Evolutionary conservation across 192 early-diverging fungal genomes (phyloP).

Genomic region (Rhizophlyctis rosea): DNA sequence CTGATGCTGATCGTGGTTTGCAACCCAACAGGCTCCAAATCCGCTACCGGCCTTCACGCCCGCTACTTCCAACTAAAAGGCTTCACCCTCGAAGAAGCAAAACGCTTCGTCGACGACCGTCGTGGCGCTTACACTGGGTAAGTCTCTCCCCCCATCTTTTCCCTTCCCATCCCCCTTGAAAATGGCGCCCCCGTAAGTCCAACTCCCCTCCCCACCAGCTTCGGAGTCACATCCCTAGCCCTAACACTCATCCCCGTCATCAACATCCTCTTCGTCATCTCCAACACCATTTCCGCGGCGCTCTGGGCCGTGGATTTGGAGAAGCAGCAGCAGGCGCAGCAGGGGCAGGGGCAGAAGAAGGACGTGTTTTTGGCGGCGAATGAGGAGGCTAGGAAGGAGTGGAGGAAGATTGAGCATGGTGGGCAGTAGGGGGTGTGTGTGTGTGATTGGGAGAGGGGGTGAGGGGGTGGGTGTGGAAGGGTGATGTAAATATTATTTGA

Average conservation of each 20-base stretch:
- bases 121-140: slow-evolving; percentile 16
- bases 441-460: not conserved
- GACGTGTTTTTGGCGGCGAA: not conserved
- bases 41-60: slow-evolving; percentile 12
- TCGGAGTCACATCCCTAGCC: slow-evolving; percentile 49
- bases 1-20: not conserved
- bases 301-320: slow-evolving; percentile 63
- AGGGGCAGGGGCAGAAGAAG: not conserved
- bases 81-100: slow-evolving; percentile 7
- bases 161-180: too few relatives aligned
- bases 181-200: too few relatives aligned
- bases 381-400: not conserved
- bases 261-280: slow-evolving; percentile 63
- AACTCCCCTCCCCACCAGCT: too few relatives aligned
- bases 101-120: slow-evolving; percentile 9
- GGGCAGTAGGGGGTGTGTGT: not conserved
- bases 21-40: not conserved
- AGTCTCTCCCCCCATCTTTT: too few relatives aligned
- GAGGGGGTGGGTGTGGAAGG: too few relatives aligned
- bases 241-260: slow-evolving; percentile 62
- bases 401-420: not conserved
- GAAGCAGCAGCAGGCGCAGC: not conserved
- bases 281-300: slow-evolving; percentile 66
- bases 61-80: slow-evolving; percentile 27
- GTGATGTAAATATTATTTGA: too few relatives aligned